Conservation (phyloP, 495 filamentous ascomycete species). For the Pyrenula massariospora region DNA sequence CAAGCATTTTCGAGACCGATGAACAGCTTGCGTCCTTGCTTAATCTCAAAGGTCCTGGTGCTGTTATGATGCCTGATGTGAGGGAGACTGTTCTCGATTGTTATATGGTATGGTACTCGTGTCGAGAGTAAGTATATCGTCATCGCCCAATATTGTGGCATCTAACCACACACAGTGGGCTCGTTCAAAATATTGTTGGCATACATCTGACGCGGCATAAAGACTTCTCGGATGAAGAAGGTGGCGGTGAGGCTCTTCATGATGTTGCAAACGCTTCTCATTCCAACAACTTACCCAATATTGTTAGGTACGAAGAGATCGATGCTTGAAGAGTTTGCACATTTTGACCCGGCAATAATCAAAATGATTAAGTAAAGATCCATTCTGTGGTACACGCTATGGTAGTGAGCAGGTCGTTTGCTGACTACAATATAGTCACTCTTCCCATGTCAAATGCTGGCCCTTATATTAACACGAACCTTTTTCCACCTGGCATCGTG, state of each 20-base stretch:
- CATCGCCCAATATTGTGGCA: background rate
- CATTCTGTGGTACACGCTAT: background rate
- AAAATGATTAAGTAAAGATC: slow-evolving; percentile 7
- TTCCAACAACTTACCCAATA: background rate
- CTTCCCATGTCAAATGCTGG: background rate
- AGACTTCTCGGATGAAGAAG: background rate
- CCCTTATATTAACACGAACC: background rate
- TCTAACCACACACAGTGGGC: slow-evolving; percentile 11
- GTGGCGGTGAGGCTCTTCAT: background rate
- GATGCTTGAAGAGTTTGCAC: slow-evolving; percentile 11
- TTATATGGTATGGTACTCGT: slow-evolving; percentile 23
- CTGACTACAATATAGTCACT: background rate
- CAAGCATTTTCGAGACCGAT: slow-evolving; percentile 15
- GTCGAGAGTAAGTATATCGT: slow-evolving; percentile 15
- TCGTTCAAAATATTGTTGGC: slow-evolving; percentile 33
- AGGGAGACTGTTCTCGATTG: background rate
- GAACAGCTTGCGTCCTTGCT: slow-evolving; percentile 7
- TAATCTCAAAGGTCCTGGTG: slow-evolving; percentile 10
- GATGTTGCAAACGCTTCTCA: background rate
- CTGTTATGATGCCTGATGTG: slow-evolving; percentile 10
- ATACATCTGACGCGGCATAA: slow-evolving; percentile 16
- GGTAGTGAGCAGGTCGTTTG: background rate
- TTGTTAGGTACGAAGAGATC: slow-evolving; percentile 3
- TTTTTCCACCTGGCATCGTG: background rate
- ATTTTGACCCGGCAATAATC: slow-evolving; percentile 9